A percentile compares a stretch with the other conserved stretches of the same genome.
Conservation (phyloP, 2,329 filamentous ascomycete species). For the Bertia moriformis region DNA sequence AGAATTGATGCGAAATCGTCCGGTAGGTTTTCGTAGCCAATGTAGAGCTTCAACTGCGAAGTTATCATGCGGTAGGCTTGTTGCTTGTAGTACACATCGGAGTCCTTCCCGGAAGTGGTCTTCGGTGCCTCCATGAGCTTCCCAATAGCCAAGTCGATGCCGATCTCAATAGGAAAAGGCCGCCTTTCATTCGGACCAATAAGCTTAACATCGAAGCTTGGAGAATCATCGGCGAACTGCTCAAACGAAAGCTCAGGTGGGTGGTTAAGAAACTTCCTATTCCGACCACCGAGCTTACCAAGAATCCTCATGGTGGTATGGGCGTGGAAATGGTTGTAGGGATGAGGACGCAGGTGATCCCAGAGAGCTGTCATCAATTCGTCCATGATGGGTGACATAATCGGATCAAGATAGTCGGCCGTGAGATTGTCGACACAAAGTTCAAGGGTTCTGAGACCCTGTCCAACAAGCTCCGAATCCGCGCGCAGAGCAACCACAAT, state of each 20-base stretch:
- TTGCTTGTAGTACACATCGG: constrained; percentile 77
- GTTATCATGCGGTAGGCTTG: constrained; percentile 81
- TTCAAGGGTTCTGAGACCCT: constrained; percentile 83
- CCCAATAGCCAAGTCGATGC: constrained; percentile 74
- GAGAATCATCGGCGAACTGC: constrained; percentile 71
- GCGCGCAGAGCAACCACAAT: constrained; percentile 88
- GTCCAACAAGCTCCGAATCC: constrained; percentile 83
- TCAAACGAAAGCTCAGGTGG: constrained; percentile 73
- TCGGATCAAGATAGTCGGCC: constrained; percentile 91
- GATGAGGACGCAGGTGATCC: constrained; percentile 83
- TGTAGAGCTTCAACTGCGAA: constrained; percentile 75
- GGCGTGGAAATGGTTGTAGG: constrained; percentile 92
- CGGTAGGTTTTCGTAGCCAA: constrained; percentile 74
- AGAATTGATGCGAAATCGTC: constrained; percentile 78
- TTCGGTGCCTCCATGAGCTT: constrained; percentile 75
- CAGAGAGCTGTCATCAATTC: constrained; percentile 96
- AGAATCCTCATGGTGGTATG: constrained; percentile 96
- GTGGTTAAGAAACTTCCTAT: constrained; percentile 86
- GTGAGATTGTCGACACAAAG: constrained; percentile 97
- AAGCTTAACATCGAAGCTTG: constrained; percentile 77
- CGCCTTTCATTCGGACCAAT: constrained; percentile 81
- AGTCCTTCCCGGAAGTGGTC: constrained; percentile 38
- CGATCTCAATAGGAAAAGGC: constrained; percentile 73
- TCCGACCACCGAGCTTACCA: constrained; percentile 87
- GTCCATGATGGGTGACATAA: constrained; percentile 98